phyloP scores from a whole-genome alignment of 257 asterid genomes.

The Ligustrum vulgare region DNA sequence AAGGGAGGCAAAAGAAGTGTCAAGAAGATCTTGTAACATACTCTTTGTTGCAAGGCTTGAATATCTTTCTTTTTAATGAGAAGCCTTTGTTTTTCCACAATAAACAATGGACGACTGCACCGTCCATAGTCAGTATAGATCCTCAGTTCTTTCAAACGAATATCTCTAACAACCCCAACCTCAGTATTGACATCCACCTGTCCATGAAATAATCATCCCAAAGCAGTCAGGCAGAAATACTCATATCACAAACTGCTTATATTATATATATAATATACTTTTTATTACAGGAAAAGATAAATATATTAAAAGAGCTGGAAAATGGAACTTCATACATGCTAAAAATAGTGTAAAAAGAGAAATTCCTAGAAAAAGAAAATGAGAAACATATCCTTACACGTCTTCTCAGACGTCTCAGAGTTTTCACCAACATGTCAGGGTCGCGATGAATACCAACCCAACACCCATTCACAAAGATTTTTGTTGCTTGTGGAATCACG shows the following conservation, averaged over 20 bases:
- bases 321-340: neutral
- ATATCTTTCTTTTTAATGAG: constrained; percentile 86
- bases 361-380: neutral
- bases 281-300: neutral
- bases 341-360: neutral
- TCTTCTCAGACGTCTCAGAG: constrained; percentile 83
- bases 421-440: constrained; percentile 96
- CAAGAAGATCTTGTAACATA: constrained; percentile 31
- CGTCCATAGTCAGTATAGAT: constrained; percentile 97
- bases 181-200: constrained; percentile 97
- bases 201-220: constrained; percentile 22
- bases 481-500: constrained; percentile 90
- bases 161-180: constrained; percentile 96
- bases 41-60: constrained; percentile 84
- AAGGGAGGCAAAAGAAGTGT: neutral
- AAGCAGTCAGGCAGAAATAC: constrained; percentile 7
- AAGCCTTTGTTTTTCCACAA: constrained; percentile 90
- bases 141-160: constrained; percentile 85
- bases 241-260: neutral
- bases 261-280: no score
- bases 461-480: constrained; percentile 92
- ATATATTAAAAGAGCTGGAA: constrained; percentile 18
- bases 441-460: constrained; percentile 98
- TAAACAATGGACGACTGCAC: constrained; percentile 98
- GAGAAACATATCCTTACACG: constrained; percentile 55